A percentile compares a stretch with the other conserved stretches of the same genome.
These are phyloP conservation scores for Talaromyces pinophilus DNA, from an alignment of 2,329 filamentous ascomycete species.

Conservation along the genomic window DNA sequence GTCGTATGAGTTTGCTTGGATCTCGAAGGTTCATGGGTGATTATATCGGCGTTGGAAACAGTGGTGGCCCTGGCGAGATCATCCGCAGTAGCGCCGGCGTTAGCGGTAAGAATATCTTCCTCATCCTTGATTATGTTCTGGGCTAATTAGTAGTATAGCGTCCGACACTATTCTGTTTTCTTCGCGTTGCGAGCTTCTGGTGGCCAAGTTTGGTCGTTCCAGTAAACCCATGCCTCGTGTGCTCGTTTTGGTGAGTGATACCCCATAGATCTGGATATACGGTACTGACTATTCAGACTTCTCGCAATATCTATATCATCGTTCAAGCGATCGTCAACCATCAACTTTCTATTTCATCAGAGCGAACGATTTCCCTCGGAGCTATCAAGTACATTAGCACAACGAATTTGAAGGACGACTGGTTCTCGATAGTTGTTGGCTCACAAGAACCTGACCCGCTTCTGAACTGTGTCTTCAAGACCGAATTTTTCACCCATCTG, in stretches of 20 bases:
- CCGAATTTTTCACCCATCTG: conserved; percentile 93
- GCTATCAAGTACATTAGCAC: conserved; percentile 84
- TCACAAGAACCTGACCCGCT: conserved; percentile 94
- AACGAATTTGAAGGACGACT: conserved; percentile 86
- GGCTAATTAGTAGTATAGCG: conserved; percentile 28
- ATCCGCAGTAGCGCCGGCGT: conserved; percentile 75
- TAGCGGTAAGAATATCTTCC: conserved; percentile 52
- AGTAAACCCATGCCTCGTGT: conserved; percentile 89
- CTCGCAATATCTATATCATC: conserved; percentile 83
- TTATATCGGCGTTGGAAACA: conserved; percentile 85
- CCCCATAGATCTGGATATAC: not conserved
- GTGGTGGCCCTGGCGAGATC: conserved; percentile 75
- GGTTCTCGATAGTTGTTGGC: conserved; percentile 91
- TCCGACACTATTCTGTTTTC: conserved; percentile 80
- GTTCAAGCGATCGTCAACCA: conserved; percentile 80
- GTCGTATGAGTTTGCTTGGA: conserved; percentile 86
- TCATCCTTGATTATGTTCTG: not conserved
- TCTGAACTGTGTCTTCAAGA: conserved; percentile 91
- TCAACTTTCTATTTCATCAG: conserved; percentile 76
- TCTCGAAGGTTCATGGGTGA: conserved; percentile 92
- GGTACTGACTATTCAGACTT: conserved; percentile 55
- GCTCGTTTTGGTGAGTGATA: conserved; percentile 63
- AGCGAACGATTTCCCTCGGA: conserved; percentile 78
- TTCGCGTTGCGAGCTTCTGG: conserved; percentile 82
- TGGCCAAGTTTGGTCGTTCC: conserved; percentile 93